Conservation (phyloP, 768 basidiomycete species). For the Chalciporus chontae region DNA sequence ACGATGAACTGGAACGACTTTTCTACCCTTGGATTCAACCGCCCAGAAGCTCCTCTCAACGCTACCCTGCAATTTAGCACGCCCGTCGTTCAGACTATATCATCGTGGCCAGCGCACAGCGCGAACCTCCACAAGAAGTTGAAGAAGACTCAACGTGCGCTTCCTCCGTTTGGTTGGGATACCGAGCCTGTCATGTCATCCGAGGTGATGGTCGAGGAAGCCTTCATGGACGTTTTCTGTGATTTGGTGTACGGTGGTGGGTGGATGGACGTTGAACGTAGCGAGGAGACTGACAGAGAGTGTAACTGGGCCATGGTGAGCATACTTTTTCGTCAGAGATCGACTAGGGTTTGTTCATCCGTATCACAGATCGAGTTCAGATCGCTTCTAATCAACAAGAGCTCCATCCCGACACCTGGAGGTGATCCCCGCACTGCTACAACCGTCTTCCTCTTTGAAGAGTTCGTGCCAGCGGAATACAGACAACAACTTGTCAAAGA, state of each 20-base stretch:
- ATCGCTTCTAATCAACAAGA: slow-evolving; percentile 49
- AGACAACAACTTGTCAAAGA: slow-evolving; percentile 65
- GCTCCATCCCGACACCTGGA: slow-evolving; percentile 12
- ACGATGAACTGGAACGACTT: slow-evolving; percentile 93
- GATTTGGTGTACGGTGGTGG: slow-evolving; percentile 79
- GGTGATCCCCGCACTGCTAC: slow-evolving; percentile 70
- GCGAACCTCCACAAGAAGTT: slow-evolving; percentile 74
- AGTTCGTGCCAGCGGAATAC: slow-evolving; percentile 89
- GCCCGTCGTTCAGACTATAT: slow-evolving; percentile 54
- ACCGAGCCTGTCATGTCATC: slow-evolving; percentile 75
- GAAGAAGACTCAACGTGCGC: slow-evolving; percentile 67
- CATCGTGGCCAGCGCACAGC: slow-evolving; percentile 70
- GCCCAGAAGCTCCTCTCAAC: slow-evolving; percentile 70
- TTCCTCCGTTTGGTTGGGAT: slow-evolving; percentile 91
- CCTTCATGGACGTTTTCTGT: slow-evolving; percentile 85
- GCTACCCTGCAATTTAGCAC: slow-evolving; percentile 78
- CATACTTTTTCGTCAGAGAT: slow-evolving; percentile 5
- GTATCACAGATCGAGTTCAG: slow-evolving; percentile 77
- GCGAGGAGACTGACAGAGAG: slow-evolving; percentile 72
- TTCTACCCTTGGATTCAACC: slow-evolving; percentile 76
- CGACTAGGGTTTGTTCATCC: slow-evolving; percentile 1
- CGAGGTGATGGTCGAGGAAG: slow-evolving; percentile 85
- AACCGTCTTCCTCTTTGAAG: slow-evolving; percentile 83
- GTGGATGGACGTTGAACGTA: slow-evolving; percentile 77
- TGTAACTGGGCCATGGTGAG: slow-evolving; percentile 91